Evolutionary conservation across 352 stramenopile genomes (phyloP).

Genomic region (Phytophthora foliorum): DNA sequence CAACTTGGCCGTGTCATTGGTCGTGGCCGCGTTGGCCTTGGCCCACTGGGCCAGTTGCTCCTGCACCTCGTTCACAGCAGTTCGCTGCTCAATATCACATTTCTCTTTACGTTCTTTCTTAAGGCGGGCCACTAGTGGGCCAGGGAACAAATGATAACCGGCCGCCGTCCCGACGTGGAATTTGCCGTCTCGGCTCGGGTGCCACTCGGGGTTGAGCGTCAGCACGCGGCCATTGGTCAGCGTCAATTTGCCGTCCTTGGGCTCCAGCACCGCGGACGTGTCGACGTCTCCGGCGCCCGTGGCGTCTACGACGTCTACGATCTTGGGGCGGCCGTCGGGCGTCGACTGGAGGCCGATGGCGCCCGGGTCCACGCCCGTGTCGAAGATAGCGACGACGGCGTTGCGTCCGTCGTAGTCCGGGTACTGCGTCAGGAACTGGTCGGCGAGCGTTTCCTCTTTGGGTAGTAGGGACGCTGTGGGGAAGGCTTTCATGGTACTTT

Average conservation of each 20-base stretch:
- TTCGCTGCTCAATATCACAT: constrained; percentile 77
- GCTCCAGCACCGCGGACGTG: constrained; percentile 71
- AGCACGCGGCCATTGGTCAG: constrained; percentile 60
- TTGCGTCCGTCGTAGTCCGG: constrained; percentile 92
- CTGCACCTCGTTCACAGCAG: constrained; percentile 75
- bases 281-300: constrained; percentile 95
- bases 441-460: constrained; percentile 93
- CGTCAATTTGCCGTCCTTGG: constrained; percentile 60
- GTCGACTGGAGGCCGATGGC: constrained; percentile 90
- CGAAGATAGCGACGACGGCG: constrained; percentile 95
- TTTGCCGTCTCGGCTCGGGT: constrained; percentile 57
- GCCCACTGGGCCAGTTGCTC: constrained; percentile 66
- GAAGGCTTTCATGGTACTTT: constrained; percentile 59
- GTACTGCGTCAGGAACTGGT: constrained; percentile 80
- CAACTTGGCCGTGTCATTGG: constrained; percentile 53
- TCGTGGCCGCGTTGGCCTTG: constrained; percentile 74
- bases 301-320: constrained; percentile 96
- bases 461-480: constrained; percentile 81
- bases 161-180: constrained; percentile 89
- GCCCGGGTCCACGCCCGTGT: constrained; percentile 96
- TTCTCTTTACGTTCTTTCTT: constrained; percentile 88
- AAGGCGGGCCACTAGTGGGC: constrained; percentile 69
- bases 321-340: constrained; percentile 91
- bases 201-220: constrained; percentile 83
- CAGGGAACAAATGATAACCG: constrained; percentile 92